These are phyloP conservation scores for Massarina eburnea DNA, from an alignment of 2,329 filamentous ascomycete species.

Conservation along the genomic window DNA sequence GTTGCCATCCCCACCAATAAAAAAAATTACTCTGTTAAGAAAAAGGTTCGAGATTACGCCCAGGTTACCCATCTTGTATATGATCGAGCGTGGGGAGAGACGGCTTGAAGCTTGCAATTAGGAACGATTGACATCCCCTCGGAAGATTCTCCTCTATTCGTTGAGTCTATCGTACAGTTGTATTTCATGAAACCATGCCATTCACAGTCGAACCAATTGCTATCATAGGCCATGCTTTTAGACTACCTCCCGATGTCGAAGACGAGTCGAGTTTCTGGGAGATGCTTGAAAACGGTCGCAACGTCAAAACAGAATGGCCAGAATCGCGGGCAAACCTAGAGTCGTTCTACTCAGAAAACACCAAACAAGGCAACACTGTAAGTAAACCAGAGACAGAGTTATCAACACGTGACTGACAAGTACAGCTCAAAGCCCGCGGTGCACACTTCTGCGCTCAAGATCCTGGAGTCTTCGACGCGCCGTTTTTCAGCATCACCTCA, in stretches of 20 bases:
- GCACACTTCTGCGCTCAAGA: slow-evolving; percentile 9
- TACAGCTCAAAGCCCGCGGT: not conserved
- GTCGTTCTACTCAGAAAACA: not conserved
- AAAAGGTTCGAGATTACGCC: no score
- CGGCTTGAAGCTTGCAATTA: no score
- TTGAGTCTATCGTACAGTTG: no score
- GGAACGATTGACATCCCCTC: no score
- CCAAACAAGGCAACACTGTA: no score
- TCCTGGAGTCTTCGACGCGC: slow-evolving; percentile 9
- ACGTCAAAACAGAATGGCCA: not conserved
- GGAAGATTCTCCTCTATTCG: no score
- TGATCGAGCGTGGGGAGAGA: no score
- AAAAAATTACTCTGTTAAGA: no score
- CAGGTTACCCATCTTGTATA: no score
- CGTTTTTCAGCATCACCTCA: slow-evolving; percentile 13
- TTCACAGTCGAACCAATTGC: slow-evolving; percentile 23
- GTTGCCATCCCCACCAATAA: no score
- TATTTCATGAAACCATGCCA: no score
- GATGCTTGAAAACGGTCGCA: slow-evolving; percentile 6
- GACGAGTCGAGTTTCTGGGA: slow-evolving; percentile 13
- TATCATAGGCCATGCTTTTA: slow-evolving; percentile 35
- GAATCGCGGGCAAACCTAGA: not conserved
- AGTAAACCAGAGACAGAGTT: no score
- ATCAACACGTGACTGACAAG: slow-evolving; percentile 3
- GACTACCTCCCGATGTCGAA: slow-evolving; percentile 12